phyloP scores from a whole-genome alignment of 345 rosid genomes.

The Psidium friedrichsthalianum region DNA sequence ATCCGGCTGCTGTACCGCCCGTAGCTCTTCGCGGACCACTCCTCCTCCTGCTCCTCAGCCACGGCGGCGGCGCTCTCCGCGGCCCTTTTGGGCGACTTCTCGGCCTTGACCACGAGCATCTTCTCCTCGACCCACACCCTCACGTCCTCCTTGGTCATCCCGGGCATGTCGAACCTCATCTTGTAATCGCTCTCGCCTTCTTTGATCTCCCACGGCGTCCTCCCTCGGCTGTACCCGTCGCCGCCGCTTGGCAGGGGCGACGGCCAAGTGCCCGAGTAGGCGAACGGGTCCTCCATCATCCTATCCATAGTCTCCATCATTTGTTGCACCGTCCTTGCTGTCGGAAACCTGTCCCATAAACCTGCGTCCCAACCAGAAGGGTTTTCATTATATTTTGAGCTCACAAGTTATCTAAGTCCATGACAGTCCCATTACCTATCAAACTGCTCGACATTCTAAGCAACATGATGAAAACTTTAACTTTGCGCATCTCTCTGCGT shows the following conservation, averaged over 20 bases:
- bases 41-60: slow-evolving; percentile 27
- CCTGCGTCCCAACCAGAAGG: slow-evolving; percentile 6
- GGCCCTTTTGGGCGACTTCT: slow-evolving; percentile 21
- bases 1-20: slow-evolving; percentile 46
- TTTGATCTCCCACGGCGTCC: slow-evolving; percentile 61
- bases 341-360: slow-evolving; percentile 38
- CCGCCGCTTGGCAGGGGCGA: slow-evolving; percentile 5
- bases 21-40: slow-evolving; percentile 46
- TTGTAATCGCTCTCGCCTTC: slow-evolving; percentile 40
- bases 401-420: not conserved
- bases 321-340: slow-evolving; percentile 49
- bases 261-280: slow-evolving; percentile 21
- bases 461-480: not conserved
- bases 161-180: slow-evolving; percentile 69
- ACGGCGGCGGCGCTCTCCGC: not conserved
- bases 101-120: slow-evolving; percentile 43
- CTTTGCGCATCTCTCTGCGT: not conserved
- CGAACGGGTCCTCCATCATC: slow-evolving; percentile 36
- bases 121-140: slow-evolving; percentile 60
- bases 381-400: not conserved
- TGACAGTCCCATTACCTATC: not conserved
- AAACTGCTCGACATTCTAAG: not conserved
- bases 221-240: slow-evolving; percentile 31
- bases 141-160: slow-evolving; percentile 58
- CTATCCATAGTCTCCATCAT: slow-evolving; percentile 70